Conservation (phyloP, 208 protist species). For the Leishmania lainsoni region DNA sequence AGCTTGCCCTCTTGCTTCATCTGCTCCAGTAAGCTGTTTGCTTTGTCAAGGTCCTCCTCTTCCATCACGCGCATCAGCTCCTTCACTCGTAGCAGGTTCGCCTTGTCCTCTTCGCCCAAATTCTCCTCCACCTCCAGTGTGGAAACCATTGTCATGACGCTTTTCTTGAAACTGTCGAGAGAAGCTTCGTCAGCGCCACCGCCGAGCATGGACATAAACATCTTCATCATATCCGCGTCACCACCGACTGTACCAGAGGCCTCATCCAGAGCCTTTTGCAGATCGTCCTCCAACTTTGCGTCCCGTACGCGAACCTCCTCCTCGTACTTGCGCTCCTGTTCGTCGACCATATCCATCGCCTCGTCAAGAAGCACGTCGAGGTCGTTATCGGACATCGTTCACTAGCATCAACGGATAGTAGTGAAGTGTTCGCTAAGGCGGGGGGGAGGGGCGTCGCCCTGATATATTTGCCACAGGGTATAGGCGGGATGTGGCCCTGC, state of each 20-base stretch:
- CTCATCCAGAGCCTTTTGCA: constrained; percentile 48
- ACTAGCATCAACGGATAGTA: not conserved
- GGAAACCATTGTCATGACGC: constrained; percentile 48
- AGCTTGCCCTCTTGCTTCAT: constrained; percentile 36
- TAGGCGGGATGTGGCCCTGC: not conserved
- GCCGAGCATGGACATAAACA: constrained; percentile 41
- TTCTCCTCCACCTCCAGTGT: constrained; percentile 44
- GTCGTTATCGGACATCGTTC: constrained; percentile 58
- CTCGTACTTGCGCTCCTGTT: constrained; percentile 72
- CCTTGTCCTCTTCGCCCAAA: constrained; percentile 41
- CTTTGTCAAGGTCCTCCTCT: constrained; percentile 47
- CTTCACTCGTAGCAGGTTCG: constrained; percentile 44
- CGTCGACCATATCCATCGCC: constrained; percentile 77
- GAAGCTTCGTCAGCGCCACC: constrained; percentile 20
- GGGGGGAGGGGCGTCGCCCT: not conserved
- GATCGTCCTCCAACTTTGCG: constrained; percentile 51
- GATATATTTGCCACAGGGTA: not conserved
- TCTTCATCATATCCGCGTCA: constrained; percentile 44
- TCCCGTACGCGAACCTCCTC: constrained; percentile 55
- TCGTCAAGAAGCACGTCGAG: constrained; percentile 84
- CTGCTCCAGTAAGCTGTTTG: constrained; percentile 37
- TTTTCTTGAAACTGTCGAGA: constrained; percentile 54
- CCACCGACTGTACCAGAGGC: constrained; percentile 9
- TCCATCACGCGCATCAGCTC: constrained; percentile 61
- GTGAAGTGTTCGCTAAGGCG: not conserved